phyloP scores from a whole-genome alignment of 2,329 filamentous ascomycete genomes.

The Ophiosphaerella narmari region DNA sequence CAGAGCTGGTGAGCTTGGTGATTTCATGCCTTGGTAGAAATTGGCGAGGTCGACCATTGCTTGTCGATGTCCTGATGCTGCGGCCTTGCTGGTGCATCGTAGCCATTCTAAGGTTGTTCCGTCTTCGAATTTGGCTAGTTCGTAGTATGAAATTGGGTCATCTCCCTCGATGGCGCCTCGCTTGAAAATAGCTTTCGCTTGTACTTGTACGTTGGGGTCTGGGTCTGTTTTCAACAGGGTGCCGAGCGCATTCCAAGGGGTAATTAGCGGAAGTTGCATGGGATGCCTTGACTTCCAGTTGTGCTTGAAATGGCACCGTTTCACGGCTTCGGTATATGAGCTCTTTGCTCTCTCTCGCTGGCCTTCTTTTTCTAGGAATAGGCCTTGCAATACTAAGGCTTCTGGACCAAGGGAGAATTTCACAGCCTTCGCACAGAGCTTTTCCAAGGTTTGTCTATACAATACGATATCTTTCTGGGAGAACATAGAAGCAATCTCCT shows the following conservation, averaged over 20 bases:
- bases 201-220: slow-evolving; percentile 14
- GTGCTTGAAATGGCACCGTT: slow-evolving; percentile 16
- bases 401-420: slow-evolving; percentile 20
- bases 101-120: slow-evolving; percentile 46
- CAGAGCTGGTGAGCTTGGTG: slow-evolving; percentile 10
- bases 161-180: slow-evolving; percentile 47
- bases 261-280: slow-evolving; percentile 29
- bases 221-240: slow-evolving; percentile 23
- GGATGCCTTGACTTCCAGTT: slow-evolving; percentile 21
- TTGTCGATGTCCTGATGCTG: slow-evolving; percentile 45
- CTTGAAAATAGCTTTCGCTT: slow-evolving; percentile 39
- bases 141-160: slow-evolving; percentile 50
- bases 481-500: slow-evolving; percentile 23
- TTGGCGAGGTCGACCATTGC: slow-evolving; percentile 45
- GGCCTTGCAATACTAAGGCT: slow-evolving; percentile 35
- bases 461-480: slow-evolving; percentile 20
- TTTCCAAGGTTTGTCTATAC: slow-evolving; percentile 23
- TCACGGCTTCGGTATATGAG: slow-evolving; percentile 30
- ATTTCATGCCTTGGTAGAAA: slow-evolving; percentile 48
- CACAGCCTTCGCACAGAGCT: slow-evolving; percentile 22
- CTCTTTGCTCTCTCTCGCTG: slow-evolving; percentile 22
- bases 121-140: slow-evolving; percentile 37
- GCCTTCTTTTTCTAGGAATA: slow-evolving; percentile 35
- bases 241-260: slow-evolving; percentile 40
- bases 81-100: slow-evolving; percentile 52